Base-by-base conservation (phyloP, 148 eudicot genomes). In the Oxyria digyna region DNA sequence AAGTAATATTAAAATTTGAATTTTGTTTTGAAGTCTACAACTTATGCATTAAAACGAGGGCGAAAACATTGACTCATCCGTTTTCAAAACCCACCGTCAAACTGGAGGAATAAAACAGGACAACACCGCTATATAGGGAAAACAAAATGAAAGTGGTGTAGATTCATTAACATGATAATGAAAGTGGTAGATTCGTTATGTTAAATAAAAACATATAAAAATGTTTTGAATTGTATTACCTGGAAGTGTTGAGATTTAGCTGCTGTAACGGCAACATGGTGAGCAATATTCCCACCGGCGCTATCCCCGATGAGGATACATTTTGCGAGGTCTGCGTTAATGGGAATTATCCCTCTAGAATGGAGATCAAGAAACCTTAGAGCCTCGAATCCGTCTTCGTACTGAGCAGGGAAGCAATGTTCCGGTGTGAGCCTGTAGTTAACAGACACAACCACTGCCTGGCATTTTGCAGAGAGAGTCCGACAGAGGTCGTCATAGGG, bases 391-490 rank as follows among this genome's bases (percentile, higher is more conserved):
- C 81, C 83, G 45, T 82, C 85, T 0, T 79, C 83, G 42, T 67
- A 77, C 38, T 43, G 81, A 7, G 76, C 48, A 9, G 85, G 83
- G 29, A 18, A 79, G 26, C 67, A 70, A 41, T 79, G 41, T 41
- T 82, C 79, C 43, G 85, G 85, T 26, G 85, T n/a, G 41, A 32
- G 83, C 24, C 85, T 81, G 81, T 82, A 82, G 42, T 73, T 48
- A 20, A 82, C 76, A 67, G 86, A 80, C 41, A 77, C 48, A 0
- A 77, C 76, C 14, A 73, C 69, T n/a, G 78, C 74, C 8, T 42
- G 62, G 10, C 32, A 0, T 12, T 65, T 57, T 3, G 26, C 49
- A 17, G 86, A 79, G 23, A 83, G 33, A 2, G 59, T 37, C 29
- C 83, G 83, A 67, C 86, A 82, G 4, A 79, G 18, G 23, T 45